Conservation (phyloP, 2,329 filamentous ascomycete species). For the Fusarium euwallaceae region DNA sequence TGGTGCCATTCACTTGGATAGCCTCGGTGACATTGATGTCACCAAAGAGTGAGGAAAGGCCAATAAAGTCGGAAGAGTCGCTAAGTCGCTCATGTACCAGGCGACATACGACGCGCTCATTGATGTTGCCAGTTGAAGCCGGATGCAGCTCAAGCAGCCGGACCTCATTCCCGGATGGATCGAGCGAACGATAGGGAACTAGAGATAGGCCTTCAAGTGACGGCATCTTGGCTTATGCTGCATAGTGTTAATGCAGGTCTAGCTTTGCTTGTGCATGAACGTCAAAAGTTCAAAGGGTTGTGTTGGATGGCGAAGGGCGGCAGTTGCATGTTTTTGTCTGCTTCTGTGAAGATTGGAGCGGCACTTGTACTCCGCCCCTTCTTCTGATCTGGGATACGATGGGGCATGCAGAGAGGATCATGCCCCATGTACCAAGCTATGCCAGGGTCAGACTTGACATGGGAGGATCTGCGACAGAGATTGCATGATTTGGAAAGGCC, state of each 20-base stretch:
- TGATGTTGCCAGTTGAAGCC: conserved; percentile 33
- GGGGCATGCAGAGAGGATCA: background rate
- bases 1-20: conserved; percentile 32
- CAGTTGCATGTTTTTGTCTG: conserved; percentile 1
- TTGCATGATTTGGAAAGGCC: background rate
- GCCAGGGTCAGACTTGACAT: conserved; percentile 1
- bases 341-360: background rate
- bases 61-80: conserved; percentile 40
- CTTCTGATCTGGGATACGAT: background rate
- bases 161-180: conserved; percentile 28
- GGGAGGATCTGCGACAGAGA: background rate
- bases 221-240: conserved; percentile 26
- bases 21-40: conserved; percentile 36
- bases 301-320: background rate
- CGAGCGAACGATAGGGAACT: conserved; percentile 39
- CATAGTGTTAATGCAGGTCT: conserved; percentile 17
- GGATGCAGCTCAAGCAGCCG: conserved; percentile 41
- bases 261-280: background rate
- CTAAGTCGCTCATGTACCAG: conserved; percentile 34
- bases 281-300: background rate
- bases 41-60: conserved; percentile 40
- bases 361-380: background rate
- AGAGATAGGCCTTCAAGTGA: conserved; percentile 36
- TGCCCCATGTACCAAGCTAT: background rate
- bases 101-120: conserved; percentile 38